These are phyloP conservation scores for Pyrenochaeta sp. DNA, from an alignment of 2,329 filamentous ascomycete species.

Conservation along the genomic window DNA sequence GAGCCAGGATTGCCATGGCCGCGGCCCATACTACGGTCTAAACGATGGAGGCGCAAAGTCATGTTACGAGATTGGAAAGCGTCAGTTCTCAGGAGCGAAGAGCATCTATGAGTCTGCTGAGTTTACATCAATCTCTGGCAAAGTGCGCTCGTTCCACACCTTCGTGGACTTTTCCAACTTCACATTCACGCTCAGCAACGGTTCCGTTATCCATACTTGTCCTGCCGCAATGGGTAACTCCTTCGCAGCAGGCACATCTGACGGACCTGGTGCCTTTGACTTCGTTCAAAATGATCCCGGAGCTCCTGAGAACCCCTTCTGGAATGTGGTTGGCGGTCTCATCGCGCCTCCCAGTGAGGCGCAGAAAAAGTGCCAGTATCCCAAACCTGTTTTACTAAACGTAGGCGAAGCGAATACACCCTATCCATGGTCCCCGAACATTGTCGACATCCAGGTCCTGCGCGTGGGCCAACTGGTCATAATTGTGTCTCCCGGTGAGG, in stretches of 20 bases:
- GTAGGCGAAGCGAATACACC: slow-evolving; percentile 81
- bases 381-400: slow-evolving; percentile 87
- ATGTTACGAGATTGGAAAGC: slow-evolving; percentile 77
- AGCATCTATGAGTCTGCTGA: slow-evolving; percentile 63
- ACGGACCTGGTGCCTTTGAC: slow-evolving; percentile 90
- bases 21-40: slow-evolving; percentile 73
- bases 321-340: slow-evolving; percentile 76
- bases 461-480: slow-evolving; percentile 86
- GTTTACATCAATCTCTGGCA: slow-evolving; percentile 65
- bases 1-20: slow-evolving; percentile 75
- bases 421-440: slow-evolving; percentile 89
- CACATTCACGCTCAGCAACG: slow-evolving; percentile 76
- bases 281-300: slow-evolving; percentile 88
- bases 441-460: slow-evolving; percentile 87
- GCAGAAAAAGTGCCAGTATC: slow-evolving; percentile 78
- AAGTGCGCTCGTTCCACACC: slow-evolving; percentile 82
- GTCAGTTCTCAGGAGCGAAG: slow-evolving; percentile 72
- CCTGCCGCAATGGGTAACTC: slow-evolving; percentile 89
- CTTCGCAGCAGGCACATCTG: slow-evolving; percentile 91
- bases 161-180: slow-evolving; percentile 84
- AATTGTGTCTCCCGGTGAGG: slow-evolving; percentile 85
- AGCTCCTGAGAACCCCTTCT: slow-evolving; percentile 79
- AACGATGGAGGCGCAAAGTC: slow-evolving; percentile 73
- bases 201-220: slow-evolving; percentile 75
- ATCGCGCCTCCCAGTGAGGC: slow-evolving; percentile 74